phyloP scores from a whole-genome alignment of 1,139 yeast genomes.

The Citeromyces hawaiiensis region DNA sequence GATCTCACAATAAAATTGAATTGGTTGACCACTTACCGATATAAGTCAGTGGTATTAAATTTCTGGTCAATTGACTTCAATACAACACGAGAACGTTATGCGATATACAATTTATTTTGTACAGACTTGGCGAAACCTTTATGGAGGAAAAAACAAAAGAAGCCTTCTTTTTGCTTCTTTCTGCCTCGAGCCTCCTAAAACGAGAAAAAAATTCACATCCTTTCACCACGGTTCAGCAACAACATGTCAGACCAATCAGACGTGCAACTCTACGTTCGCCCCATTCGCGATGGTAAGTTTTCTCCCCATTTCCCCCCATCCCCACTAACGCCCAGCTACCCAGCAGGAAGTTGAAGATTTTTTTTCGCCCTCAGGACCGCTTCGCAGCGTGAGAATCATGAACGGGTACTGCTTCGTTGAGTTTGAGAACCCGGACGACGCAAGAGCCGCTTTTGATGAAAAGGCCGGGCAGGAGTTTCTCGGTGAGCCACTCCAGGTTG shows the following conservation, averaged over 20 bases:
- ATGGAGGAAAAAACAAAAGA: too few relatives aligned
- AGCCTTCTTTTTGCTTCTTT: too few relatives aligned
- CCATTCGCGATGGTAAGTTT: background rate
- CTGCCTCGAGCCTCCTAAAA: too few relatives aligned
- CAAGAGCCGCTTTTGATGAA: constrained; percentile 52
- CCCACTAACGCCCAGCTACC: background rate
- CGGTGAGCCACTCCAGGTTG: constrained; percentile 54
- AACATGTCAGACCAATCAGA: background rate
- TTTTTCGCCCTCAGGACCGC: constrained; percentile 51
- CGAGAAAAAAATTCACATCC: background rate
- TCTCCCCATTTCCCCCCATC: background rate
- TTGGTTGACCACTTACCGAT: too few relatives aligned
- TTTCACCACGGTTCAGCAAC: background rate
- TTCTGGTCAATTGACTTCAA: too few relatives aligned
- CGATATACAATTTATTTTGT: too few relatives aligned
- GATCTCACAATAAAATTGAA: too few relatives aligned
- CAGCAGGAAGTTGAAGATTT: constrained; percentile 55
- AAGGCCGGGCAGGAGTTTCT: constrained; percentile 28
- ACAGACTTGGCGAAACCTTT: too few relatives aligned
- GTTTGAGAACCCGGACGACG: constrained; percentile 52
- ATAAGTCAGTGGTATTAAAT: too few relatives aligned
- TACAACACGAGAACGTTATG: too few relatives aligned
- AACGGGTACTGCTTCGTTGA: constrained; percentile 71
- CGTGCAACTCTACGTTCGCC: background rate
- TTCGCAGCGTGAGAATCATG: constrained; percentile 54